A percentile compares a stretch with the other conserved stretches of the same genome.
These are phyloP conservation scores for Eimeria maxima DNA, from an alignment of 169 alveolate species.

Conservation along the genomic window DNA sequence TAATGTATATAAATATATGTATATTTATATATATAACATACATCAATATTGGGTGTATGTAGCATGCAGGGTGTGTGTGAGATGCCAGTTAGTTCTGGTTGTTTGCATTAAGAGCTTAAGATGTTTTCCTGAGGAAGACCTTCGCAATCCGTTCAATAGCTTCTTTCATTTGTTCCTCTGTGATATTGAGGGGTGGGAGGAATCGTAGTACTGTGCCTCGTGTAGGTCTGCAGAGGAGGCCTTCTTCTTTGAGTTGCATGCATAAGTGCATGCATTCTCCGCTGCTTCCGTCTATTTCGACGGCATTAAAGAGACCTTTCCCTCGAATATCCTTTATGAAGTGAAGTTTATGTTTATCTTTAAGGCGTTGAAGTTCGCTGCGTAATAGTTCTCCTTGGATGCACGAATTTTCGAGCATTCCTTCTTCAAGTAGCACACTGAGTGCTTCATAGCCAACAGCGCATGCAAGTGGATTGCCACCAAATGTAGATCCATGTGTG, in stretches of 20 bases:
- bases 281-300: conserved; percentile 89
- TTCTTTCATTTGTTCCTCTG: conserved; percentile 89
- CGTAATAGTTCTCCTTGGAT: conserved; percentile 4
- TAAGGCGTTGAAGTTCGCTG: conserved; percentile 81
- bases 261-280: conserved; percentile 87
- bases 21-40: too few relatives aligned
- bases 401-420: conserved; percentile 92
- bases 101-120: too few relatives aligned
- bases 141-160: conserved; percentile 88
- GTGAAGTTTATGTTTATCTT: conserved; percentile 80
- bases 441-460: conserved; percentile 93
- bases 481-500: conserved; percentile 96
- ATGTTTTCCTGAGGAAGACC: conserved; percentile 83
- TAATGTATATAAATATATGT: too few relatives aligned
- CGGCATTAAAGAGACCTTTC: conserved; percentile 94
- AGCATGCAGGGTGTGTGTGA: too few relatives aligned
- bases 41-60: too few relatives aligned
- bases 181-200: conserved; percentile 95
- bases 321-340: conserved; percentile 90
- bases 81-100: too few relatives aligned
- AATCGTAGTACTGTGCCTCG: conserved; percentile 94
- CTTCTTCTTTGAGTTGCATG: conserved; percentile 89
- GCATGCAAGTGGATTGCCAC: conserved; percentile 94
- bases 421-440: conserved; percentile 92
- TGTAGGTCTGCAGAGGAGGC: conserved; percentile 94